Percentiles rank a stretch among this genome's conserved stretches.
phyloP scores from a whole-genome alignment of 306 rosid genomes.

The Prunus davidiana region DNA sequence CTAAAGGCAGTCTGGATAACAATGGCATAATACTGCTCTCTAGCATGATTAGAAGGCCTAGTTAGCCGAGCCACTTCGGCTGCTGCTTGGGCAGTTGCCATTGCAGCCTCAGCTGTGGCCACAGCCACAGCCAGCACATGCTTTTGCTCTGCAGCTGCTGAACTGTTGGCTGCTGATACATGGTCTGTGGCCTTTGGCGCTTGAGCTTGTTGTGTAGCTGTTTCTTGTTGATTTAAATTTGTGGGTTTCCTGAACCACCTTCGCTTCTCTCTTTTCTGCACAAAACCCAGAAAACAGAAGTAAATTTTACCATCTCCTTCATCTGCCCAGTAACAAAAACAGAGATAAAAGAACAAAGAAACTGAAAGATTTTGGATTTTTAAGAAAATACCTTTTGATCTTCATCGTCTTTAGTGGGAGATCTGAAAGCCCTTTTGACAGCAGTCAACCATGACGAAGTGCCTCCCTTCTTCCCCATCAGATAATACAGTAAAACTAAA shows the following conservation, averaged over 20 bases:
- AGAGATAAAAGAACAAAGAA: not conserved
- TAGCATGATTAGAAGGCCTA: slow-evolving; percentile 47
- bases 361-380: not conserved
- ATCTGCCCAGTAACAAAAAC: not conserved
- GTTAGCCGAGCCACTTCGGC: slow-evolving; percentile 61
- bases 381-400: slow-evolving; percentile 52
- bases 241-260: slow-evolving; percentile 81
- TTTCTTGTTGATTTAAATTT: slow-evolving; percentile 45
- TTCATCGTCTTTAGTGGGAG: slow-evolving; percentile 95
- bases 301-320: not conserved
- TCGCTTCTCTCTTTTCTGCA: slow-evolving; percentile 80
- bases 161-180: slow-evolving; percentile 5
- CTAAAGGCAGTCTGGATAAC: slow-evolving; percentile 86
- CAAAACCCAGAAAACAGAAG: slow-evolving; percentile 1
- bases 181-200: slow-evolving; percentile 17
- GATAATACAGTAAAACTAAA: slow-evolving; percentile 45
- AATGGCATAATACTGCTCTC: slow-evolving; percentile 46
- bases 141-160: slow-evolving; percentile 41
- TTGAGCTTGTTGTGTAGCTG: slow-evolving; percentile 32
- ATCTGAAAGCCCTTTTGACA: slow-evolving; percentile 98
- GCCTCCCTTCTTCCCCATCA: slow-evolving; percentile 94
- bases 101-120: slow-evolving; percentile 83
- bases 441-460: slow-evolving; percentile 83
- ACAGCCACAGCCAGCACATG: slow-evolving; percentile 71
- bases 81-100: slow-evolving; percentile 76